Conservation (phyloP, 225 moss, liverwort and hornwort genomes). For the Polytrichum commune region DNA sequence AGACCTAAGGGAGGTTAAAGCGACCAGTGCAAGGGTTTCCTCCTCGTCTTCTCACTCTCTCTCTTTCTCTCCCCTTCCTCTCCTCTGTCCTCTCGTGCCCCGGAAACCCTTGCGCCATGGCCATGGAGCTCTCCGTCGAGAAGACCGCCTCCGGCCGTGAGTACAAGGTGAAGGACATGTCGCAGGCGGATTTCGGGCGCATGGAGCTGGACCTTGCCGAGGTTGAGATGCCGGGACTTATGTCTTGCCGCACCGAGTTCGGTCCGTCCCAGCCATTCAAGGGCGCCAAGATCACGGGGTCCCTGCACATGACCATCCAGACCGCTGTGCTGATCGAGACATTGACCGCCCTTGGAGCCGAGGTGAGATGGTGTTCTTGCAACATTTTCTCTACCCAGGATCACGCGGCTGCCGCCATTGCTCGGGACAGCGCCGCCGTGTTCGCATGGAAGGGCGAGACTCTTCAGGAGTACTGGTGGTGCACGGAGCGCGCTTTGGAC, state of each 20-base stretch:
- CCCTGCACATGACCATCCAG: conserved; percentile 95
- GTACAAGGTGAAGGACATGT: conserved; percentile 88
- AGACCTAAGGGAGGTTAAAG: no score
- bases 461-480: conserved; percentile 97
- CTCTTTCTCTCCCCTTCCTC: no score
- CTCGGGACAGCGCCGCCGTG: conserved; percentile 87
- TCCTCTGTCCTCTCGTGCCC: no score
- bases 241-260: conserved; percentile 75
- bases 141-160: conserved; percentile 83
- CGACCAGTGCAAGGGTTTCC: no score
- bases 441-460: conserved; percentile 99
- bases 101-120: neutral
- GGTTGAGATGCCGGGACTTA: conserved; percentile 93
- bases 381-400: conserved; percentile 98
- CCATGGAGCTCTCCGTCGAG: conserved; percentile 79
- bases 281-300: conserved; percentile 86
- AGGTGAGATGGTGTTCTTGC: conserved; percentile 97
- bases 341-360: conserved; percentile 80
- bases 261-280: conserved; percentile 81
- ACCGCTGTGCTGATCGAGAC: conserved; percentile 93
- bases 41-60: no score
- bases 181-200: conserved; percentile 93
- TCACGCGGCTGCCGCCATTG: conserved; percentile 85
- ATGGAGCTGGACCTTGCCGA: conserved; percentile 94
- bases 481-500: conserved; percentile 87